A percentile compares a stretch with the other conserved stretches of the same genome.
These are phyloP conservation scores for Achlya hypogyna DNA, from an alignment of 352 stramenopile species.

Conservation along the genomic window DNA sequence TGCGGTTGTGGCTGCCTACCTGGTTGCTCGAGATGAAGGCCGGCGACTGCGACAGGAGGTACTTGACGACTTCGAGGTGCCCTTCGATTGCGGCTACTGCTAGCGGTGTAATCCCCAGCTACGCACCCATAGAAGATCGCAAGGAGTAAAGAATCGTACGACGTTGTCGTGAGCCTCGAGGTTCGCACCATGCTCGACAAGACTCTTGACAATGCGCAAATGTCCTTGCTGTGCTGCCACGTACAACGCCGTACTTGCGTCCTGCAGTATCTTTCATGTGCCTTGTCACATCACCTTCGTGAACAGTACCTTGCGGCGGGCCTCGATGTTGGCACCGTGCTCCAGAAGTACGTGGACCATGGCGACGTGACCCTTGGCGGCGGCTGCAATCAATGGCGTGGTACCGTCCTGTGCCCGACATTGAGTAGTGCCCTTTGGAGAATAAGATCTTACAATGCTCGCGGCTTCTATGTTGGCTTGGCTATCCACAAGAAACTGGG, in stretches of 20 bases:
- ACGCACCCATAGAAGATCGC: neutral
- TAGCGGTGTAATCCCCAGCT: slow-evolving; percentile 13
- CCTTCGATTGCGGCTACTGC: slow-evolving; percentile 32
- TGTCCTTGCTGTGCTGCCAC: slow-evolving; percentile 11
- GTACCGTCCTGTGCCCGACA: slow-evolving; percentile 4
- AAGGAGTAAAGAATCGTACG: neutral
- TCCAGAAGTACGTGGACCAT: slow-evolving; percentile 17
- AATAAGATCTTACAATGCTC: slow-evolving; percentile 18
- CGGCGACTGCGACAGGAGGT: slow-evolving; percentile 1
- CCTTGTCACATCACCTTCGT: neutral
- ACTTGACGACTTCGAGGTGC: slow-evolving; percentile 31
- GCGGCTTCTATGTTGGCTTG: slow-evolving; percentile 10
- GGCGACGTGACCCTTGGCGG: neutral
- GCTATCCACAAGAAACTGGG: slow-evolving; percentile 20
- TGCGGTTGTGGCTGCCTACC: neutral
- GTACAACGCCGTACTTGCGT: slow-evolving; percentile 13
- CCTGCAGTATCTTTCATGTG: neutral
- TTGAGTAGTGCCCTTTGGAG: neutral
- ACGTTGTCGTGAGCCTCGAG: slow-evolving; percentile 6
- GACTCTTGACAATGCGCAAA: slow-evolving; percentile 19
- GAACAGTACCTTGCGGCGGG: neutral
- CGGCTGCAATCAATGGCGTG: slow-evolving; percentile 13
- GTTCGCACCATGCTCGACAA: slow-evolving; percentile 7
- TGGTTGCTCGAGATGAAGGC: slow-evolving; percentile 16
- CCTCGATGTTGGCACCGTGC: slow-evolving; percentile 15